Evolutionary conservation across 1,139 yeast genomes (phyloP).

Genomic region (Protomyces inouyei): DNA sequence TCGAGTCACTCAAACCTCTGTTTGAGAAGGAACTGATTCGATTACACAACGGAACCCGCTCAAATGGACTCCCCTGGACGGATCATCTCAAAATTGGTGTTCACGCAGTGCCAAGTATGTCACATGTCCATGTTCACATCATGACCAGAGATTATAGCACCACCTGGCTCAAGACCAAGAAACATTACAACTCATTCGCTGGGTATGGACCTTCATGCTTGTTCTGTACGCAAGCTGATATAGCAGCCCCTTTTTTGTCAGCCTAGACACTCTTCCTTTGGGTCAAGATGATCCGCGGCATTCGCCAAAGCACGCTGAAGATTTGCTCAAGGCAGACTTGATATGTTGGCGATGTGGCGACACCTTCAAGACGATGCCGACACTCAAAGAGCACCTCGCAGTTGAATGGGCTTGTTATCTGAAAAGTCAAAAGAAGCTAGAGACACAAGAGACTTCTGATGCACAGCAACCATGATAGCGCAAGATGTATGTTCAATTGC

Average conservation of each 20-base stretch:
- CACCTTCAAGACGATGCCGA: neutral
- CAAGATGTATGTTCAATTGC: neutral
- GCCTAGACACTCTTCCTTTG: neutral
- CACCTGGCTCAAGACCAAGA: conserved; percentile 52
- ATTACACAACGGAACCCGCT: conserved; percentile 43
- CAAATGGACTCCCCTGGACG: conserved; percentile 8
- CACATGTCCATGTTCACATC: conserved; percentile 67
- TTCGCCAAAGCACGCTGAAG: neutral
- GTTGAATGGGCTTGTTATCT: neutral
- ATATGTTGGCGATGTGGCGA: neutral
- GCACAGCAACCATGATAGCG: too few relatives aligned
- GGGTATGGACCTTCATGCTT: conserved; percentile 31
- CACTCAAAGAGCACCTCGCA: neutral
- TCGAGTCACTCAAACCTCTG: conserved; percentile 38
- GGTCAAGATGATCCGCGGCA: neutral
- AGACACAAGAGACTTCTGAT: neutral
- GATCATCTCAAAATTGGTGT: conserved; percentile 55
- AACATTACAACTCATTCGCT: conserved; percentile 68
- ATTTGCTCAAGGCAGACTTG: neutral
- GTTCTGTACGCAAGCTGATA: neutral
- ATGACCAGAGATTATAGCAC: conserved; percentile 62
- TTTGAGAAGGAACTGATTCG: conserved; percentile 44
- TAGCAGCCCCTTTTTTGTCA: neutral
- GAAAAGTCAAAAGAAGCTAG: neutral
- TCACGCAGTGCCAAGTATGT: conserved; percentile 66